Evolutionary conservation across 2,329 filamentous ascomycete species (phyloP).

Genomic region (Stagonosporopsis cucurbitacearum): DNA sequence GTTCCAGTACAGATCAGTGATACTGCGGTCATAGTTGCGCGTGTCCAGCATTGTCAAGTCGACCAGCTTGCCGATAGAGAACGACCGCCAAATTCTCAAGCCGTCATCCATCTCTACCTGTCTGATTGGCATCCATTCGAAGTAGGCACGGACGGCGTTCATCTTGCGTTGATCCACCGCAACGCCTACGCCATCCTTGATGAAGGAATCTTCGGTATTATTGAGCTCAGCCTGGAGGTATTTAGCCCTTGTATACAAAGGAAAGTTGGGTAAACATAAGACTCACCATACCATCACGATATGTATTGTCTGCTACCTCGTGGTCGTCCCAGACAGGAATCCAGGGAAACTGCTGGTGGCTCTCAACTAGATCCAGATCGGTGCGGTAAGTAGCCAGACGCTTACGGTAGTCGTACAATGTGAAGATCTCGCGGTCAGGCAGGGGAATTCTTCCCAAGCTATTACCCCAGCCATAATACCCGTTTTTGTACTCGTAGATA

Average conservation of each 20-base stretch:
- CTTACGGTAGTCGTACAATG: conserved; percentile 54
- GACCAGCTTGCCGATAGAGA: conserved; percentile 51
- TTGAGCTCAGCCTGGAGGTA: conserved; percentile 44
- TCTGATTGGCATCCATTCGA: conserved; percentile 55
- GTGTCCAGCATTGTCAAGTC: conserved; percentile 55
- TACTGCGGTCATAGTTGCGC: conserved; percentile 52
- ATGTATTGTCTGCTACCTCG: conserved; percentile 53
- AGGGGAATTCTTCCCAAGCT: conserved; percentile 40
- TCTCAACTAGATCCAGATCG: conserved; percentile 51
- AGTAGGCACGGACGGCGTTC: conserved; percentile 55
- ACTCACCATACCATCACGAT: conserved; percentile 47
- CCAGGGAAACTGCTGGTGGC: conserved; percentile 52
- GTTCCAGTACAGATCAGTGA: conserved; percentile 61
- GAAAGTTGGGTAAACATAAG: no score
- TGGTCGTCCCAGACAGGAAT: conserved; percentile 56
- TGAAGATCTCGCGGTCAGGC: conserved; percentile 49
- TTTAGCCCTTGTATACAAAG: conserved; percentile 43
- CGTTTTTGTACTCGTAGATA: conserved; percentile 52
- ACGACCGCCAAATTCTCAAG: conserved; percentile 52
- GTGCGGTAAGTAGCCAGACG: conserved; percentile 51
- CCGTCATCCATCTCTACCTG: conserved; percentile 56
- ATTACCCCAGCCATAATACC: conserved; percentile 46
- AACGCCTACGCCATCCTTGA: conserved; percentile 46
- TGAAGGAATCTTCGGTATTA: conserved; percentile 54
- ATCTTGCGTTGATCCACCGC: conserved; percentile 54